These are phyloP conservation scores for Aechmea fasciata DNA, from an alignment of 176 grass and related monocot genomes.

Conservation along the genomic window DNA sequence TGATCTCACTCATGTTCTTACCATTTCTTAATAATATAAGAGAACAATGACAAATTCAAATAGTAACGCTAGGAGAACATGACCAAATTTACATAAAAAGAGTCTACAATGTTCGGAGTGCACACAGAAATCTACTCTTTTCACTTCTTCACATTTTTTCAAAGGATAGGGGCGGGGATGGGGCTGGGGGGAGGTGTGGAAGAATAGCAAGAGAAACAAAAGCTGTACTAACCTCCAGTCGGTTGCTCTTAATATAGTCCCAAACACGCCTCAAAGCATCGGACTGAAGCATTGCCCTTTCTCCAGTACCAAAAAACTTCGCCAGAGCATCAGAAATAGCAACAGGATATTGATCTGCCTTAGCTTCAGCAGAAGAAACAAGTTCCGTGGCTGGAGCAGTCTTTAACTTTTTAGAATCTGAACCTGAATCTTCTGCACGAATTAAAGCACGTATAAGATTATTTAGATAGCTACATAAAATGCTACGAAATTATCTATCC, in stretches of 20 bases:
- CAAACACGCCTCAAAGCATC: constrained; percentile 77
- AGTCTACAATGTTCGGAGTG: too few species aligned
- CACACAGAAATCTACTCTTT: too few species aligned
- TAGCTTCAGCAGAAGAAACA: constrained; percentile 36
- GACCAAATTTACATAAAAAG: too few species aligned
- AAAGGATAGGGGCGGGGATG: background rate
- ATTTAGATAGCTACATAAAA: background rate
- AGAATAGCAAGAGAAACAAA: too few species aligned
- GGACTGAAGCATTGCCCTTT: constrained; percentile 69
- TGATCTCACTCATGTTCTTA: too few species aligned
- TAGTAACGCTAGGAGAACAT: too few species aligned
- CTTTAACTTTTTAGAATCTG: constrained; percentile 62
- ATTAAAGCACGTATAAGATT: constrained; percentile 16
- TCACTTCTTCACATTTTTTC: too few species aligned
- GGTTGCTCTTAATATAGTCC: constrained; percentile 92
- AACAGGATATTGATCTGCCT: constrained; percentile 36
- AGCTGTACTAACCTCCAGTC: constrained; percentile 61
- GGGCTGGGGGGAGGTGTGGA: background rate
- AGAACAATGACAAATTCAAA: too few species aligned
- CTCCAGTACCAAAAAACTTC: constrained; percentile 67
- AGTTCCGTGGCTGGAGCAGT: constrained; percentile 21
- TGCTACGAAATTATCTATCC: too few species aligned
- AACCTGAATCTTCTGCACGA: constrained; percentile 57
- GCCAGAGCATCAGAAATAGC: constrained; percentile 67
- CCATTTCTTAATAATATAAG: too few species aligned